A percentile compares a stretch with the other conserved stretches of the same genome.
These are phyloP conservation scores for Eragrostis nindensis DNA, from an alignment of 176 grass and related monocot genomes.

Conservation along the genomic window DNA sequence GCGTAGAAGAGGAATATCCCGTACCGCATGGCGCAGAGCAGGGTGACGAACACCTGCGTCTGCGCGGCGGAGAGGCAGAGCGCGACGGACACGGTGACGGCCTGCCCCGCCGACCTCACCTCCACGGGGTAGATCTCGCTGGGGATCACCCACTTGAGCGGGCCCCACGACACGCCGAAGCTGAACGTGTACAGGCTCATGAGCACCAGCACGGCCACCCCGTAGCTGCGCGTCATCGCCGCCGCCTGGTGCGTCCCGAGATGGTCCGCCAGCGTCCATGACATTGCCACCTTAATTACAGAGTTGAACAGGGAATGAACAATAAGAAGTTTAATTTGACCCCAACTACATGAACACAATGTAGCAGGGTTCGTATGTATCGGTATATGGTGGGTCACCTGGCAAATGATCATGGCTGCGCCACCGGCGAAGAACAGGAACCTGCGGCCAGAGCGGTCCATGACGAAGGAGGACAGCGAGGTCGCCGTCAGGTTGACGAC, in stretches of 20 bases:
- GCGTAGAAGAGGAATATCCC: conserved; percentile 67
- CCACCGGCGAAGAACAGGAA: conserved; percentile 51
- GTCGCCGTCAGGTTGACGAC: conserved; percentile 38
- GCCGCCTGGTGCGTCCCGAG: conserved; percentile 21
- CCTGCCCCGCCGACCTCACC: conserved; percentile 65
- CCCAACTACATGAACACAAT: no score
- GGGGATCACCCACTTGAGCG: conserved; percentile 64
- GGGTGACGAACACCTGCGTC: conserved; percentile 57
- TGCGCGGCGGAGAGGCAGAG: conserved; percentile 59
- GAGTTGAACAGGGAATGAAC: neutral
- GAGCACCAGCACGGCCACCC: conserved; percentile 50
- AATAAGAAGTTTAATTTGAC: no score
- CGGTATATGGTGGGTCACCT: conserved; percentile 20
- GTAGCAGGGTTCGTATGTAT: neutral
- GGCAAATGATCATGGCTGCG: conserved; percentile 41
- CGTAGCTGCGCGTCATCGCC: conserved; percentile 45
- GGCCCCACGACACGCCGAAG: conserved; percentile 77
- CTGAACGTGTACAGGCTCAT: conserved; percentile 51
- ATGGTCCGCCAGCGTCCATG: conserved; percentile 50
- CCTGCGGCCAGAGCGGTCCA: conserved; percentile 48
- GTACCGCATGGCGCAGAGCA: conserved; percentile 53
- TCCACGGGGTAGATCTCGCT: conserved; percentile 76
- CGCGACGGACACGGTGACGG: conserved; percentile 50
- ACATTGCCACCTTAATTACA: conserved; percentile 53
- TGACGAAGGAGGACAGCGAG: conserved; percentile 7